These are phyloP conservation scores for Pythium dissotocum DNA, from an alignment of 352 stramenopile species.

Conservation along the genomic window DNA sequence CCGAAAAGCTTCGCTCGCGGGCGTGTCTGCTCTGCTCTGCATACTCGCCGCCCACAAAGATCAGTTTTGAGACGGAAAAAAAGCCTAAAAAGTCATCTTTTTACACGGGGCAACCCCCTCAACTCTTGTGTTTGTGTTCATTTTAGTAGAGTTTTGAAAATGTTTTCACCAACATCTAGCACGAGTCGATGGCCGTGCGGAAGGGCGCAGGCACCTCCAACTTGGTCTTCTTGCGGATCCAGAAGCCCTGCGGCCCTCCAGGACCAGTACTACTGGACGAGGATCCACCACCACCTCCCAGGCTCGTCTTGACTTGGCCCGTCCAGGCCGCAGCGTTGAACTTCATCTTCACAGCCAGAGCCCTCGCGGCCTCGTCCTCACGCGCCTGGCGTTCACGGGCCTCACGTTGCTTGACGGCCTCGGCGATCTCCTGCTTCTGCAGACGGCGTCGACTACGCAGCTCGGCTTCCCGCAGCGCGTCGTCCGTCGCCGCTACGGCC, in stretches of 20 bases:
- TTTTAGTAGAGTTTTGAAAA: neutral
- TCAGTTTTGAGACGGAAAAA: slow-evolving; percentile 28
- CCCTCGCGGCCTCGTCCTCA: slow-evolving; percentile 48
- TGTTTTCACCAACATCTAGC: slow-evolving; percentile 3
- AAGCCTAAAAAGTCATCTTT: slow-evolving; percentile 15
- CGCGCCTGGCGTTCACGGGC: slow-evolving; percentile 55
- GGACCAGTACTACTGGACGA: neutral
- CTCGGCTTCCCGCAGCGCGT: slow-evolving; percentile 80
- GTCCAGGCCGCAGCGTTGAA: slow-evolving; percentile 60
- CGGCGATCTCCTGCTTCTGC: slow-evolving; percentile 69
- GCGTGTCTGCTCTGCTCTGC: neutral
- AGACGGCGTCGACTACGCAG: slow-evolving; percentile 62
- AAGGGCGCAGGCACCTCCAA: slow-evolving; percentile 53
- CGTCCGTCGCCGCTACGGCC: slow-evolving; percentile 74
- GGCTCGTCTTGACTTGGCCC: slow-evolving; percentile 43
- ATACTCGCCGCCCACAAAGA: slow-evolving; percentile 7
- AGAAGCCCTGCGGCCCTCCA: slow-evolving; percentile 34
- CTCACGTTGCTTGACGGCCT: slow-evolving; percentile 59
- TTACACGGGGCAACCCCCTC: slow-evolving; percentile 4
- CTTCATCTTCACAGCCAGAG: slow-evolving; percentile 56
- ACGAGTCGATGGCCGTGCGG: slow-evolving; percentile 32
- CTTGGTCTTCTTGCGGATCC: slow-evolving; percentile 60
- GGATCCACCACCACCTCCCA: neutral
- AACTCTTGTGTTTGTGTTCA: slow-evolving; percentile 4
- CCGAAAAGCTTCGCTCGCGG: slow-evolving; percentile 14